A percentile compares a stretch with the other conserved stretches of the same genome.
Conservation (phyloP, 2,329 filamentous ascomycete genomes). For the Penicillium frequentans region DNA sequence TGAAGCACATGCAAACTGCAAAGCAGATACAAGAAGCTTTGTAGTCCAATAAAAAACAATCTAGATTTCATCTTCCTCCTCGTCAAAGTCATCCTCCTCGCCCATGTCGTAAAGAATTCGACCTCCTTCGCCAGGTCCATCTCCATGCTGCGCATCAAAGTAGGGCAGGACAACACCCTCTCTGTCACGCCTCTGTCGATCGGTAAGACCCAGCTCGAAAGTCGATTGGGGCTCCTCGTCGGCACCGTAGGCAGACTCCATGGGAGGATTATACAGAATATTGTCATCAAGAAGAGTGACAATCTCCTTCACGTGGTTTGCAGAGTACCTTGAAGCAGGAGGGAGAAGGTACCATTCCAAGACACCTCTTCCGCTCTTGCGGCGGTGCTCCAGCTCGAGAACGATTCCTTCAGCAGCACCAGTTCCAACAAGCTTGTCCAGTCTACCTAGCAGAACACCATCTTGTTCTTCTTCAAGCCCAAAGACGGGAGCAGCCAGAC, state of each 20-base stretch:
- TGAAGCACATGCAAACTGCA: conserved; percentile 7
- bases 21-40: neutral
- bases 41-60: neutral
- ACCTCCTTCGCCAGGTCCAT: conserved; percentile 75
- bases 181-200: conserved; percentile 81
- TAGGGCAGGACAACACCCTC: conserved; percentile 92
- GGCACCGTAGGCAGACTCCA: conserved; percentile 41
- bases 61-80: conserved; percentile 89
- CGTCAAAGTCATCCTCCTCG: conserved; percentile 92
- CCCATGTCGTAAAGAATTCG: conserved; percentile 97
- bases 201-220: conserved; percentile 83
- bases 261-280: conserved; percentile 61
- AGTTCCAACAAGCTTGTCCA: conserved; percentile 33
- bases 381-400: conserved; percentile 79
- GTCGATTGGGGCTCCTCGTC: conserved; percentile 68
- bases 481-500: conserved; percentile 72
- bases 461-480: conserved; percentile 76
- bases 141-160: conserved; percentile 85
- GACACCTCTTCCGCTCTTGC: conserved; percentile 77
- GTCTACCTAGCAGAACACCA: conserved; percentile 71
- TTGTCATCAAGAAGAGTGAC: conserved; percentile 73
- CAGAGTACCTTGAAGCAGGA: conserved; percentile 44
- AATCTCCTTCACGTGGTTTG: conserved; percentile 51
- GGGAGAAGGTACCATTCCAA: conserved; percentile 66
- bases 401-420: conserved; percentile 62